Percentiles rank a stretch among this genome's conserved stretches.
Evolutionary conservation across 2,329 filamentous ascomycete species (phyloP).

Genomic region (Fusarium siculi): DNA sequence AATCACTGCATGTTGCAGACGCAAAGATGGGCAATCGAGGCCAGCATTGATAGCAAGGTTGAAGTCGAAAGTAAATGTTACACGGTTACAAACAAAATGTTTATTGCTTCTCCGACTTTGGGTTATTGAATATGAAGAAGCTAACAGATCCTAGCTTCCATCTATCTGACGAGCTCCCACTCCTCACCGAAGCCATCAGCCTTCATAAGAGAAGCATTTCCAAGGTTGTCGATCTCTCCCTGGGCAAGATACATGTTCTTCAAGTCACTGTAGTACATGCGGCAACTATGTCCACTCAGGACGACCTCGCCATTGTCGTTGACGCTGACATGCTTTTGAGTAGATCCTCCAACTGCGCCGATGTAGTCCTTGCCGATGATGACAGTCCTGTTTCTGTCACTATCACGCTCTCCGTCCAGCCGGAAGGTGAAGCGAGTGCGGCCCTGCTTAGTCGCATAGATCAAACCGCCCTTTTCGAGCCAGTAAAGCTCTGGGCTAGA

Average conservation of each 20-base stretch:
- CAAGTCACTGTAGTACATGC: conserved; percentile 2
- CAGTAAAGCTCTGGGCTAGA: not conserved
- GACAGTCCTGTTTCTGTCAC: not conserved
- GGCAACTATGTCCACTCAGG: not conserved
- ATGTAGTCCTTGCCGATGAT: not conserved
- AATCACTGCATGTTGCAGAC: not conserved
- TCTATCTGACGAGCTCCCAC: conserved; percentile 29
- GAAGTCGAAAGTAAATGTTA: not conserved
- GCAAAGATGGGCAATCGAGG: not conserved
- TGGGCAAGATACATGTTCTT: conserved; percentile 7
- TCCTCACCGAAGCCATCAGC: not conserved
- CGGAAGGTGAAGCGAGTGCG: conserved; percentile 6
- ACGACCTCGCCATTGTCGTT: not conserved
- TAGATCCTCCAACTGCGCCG: not conserved
- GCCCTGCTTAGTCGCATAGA: not conserved
- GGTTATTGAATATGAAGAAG: not conserved
- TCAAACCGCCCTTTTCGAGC: not conserved
- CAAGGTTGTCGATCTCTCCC: not conserved
- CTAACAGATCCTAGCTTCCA: not conserved
- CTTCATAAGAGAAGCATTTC: not conserved
- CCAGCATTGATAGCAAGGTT: rapidly evolving
- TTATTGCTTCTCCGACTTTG: not conserved
- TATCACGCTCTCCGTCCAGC: not conserved
- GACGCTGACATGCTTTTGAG: not conserved
- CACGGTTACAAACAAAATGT: not conserved